Evolutionary conservation across 306 rosid species (phyloP).

Genomic region (Quercus wislizeni): DNA sequence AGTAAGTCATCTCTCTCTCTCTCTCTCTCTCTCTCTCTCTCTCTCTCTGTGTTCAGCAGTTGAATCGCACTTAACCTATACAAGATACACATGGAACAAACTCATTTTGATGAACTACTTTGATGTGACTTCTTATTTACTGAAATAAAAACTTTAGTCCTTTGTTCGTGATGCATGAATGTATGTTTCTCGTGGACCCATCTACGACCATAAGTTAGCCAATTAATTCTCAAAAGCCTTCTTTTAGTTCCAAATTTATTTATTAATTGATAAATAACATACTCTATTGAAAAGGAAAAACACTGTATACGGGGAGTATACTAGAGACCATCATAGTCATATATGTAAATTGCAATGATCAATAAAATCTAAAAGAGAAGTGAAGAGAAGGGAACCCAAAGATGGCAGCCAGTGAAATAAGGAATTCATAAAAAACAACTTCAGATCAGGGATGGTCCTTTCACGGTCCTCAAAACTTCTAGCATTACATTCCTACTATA

Average conservation of each 20-base stretch:
- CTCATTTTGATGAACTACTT: not conserved
- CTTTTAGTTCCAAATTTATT: not conserved
- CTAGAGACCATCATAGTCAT: too few relatives aligned
- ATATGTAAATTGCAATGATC: too few relatives aligned
- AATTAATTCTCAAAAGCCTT: not conserved
- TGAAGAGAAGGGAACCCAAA: too few relatives aligned
- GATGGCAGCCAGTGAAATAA: too few relatives aligned
- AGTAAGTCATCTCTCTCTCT: conserved; percentile 1
- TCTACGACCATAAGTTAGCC: not conserved
- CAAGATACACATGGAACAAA: not conserved
- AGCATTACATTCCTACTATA: too few relatives aligned
- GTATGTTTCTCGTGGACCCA: not conserved
- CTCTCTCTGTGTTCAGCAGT: not conserved
- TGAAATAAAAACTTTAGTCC: not conserved
- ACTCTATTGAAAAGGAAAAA: too few relatives aligned
- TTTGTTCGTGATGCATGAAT: not conserved
- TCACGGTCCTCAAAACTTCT: too few relatives aligned
- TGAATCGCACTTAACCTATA: not conserved
- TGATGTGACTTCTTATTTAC: not conserved
- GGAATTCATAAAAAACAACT: too few relatives aligned
- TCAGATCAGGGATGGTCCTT: too few relatives aligned
- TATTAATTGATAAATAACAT: too few relatives aligned
- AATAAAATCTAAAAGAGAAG: too few relatives aligned
- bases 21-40: not conserved
- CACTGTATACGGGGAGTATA: too few relatives aligned